Conservation (phyloP, 2,329 filamentous ascomycete species). For the Fusarium equiseti region DNA sequence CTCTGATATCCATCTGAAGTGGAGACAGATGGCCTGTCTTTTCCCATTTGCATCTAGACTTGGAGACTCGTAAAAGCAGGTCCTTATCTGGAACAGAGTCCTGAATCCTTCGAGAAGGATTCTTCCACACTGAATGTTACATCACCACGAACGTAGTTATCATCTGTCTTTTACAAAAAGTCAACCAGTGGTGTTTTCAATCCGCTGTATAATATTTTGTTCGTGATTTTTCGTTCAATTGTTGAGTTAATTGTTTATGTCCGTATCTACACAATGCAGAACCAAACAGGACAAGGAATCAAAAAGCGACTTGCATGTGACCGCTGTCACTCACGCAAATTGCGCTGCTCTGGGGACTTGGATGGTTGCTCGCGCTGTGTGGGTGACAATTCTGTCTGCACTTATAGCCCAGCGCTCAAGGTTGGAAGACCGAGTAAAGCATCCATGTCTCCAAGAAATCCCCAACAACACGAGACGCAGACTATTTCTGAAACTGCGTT, state of each 20-base stretch:
- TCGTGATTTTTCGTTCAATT: background rate
- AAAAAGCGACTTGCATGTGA: conserved; percentile 5
- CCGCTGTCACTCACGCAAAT: conserved; percentile 3
- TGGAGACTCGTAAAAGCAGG: background rate
- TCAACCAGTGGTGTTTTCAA: background rate
- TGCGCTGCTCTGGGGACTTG: background rate
- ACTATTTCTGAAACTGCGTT: background rate
- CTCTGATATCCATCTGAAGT: background rate
- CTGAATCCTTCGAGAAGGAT: background rate
- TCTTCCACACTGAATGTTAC: background rate
- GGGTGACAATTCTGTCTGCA: background rate
- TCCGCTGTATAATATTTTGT: background rate
- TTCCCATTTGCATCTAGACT: background rate
- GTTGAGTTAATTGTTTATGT: background rate
- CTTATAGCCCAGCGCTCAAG: conserved; percentile 1
- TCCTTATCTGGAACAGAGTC: background rate
- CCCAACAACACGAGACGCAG: background rate
- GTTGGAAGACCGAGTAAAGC: conserved; percentile 7
- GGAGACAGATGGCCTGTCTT: background rate
- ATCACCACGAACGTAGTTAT: background rate
- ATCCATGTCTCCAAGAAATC: background rate
- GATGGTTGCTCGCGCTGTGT: background rate
- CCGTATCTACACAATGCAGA: background rate
- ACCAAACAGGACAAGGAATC: background rate
- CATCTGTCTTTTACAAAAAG: background rate